Conservation (phyloP, 1,284 basidiomycete genomes). For the Marasmius oreades region DNA sequence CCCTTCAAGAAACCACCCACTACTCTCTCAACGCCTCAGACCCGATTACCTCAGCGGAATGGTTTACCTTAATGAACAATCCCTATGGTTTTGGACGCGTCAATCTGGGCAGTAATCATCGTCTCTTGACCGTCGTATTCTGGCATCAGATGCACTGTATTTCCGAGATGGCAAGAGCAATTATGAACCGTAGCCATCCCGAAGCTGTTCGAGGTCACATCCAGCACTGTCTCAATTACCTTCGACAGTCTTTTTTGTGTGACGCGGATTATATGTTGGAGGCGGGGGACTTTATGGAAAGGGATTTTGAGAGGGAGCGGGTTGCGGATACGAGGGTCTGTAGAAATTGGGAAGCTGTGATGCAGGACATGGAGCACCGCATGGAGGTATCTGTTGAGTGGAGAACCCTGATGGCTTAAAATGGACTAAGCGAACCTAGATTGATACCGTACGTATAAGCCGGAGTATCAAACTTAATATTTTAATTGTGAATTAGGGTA, state of each 20-base stretch:
- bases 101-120: slow-evolving; percentile 16
- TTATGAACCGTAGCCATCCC: slow-evolving; percentile 9
- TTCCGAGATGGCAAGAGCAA: slow-evolving; percentile 17
- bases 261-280: slow-evolving; percentile 32
- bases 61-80: slow-evolving; percentile 7
- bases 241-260: slow-evolving; percentile 31
- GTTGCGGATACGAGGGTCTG: slow-evolving; percentile 26
- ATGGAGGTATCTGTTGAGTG: slow-evolving; percentile 2
- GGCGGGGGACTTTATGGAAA: slow-evolving; percentile 24
- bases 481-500: too few species aligned
- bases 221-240: slow-evolving; percentile 35
- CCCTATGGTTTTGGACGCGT: slow-evolving; percentile 10
- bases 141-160: slow-evolving; percentile 27
- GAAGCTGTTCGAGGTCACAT: slow-evolving; percentile 19
- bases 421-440: too few species aligned
- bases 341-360: slow-evolving; percentile 25
- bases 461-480: too few species aligned
- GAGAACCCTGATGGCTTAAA: too few species aligned
- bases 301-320: slow-evolving; percentile 18
- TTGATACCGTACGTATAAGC: too few species aligned
- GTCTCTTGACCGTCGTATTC: slow-evolving; percentile 18
- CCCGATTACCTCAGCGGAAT: slow-evolving; percentile 5
- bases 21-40: slow-evolving; percentile 12
- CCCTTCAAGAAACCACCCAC: slow-evolving; percentile 13
- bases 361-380: slow-evolving; percentile 11